Conservation (phyloP, 331 rosid genomes). For the Rhamnella rubrinervis region DNA sequence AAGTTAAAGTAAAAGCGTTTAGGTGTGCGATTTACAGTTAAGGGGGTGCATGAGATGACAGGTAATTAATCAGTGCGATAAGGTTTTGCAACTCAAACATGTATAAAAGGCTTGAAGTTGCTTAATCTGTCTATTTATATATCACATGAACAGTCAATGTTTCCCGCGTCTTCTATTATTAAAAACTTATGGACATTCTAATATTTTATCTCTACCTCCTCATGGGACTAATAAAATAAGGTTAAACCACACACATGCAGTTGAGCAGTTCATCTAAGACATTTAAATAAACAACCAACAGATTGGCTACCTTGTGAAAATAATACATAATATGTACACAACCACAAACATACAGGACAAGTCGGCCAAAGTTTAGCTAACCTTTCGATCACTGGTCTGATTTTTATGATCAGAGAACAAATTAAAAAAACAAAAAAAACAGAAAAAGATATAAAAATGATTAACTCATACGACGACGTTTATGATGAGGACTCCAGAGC, state of each 20-base stretch:
- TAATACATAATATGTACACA: constrained; percentile 9
- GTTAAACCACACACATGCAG: constrained; percentile 1
- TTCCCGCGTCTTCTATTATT: neutral
- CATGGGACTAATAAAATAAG: neutral
- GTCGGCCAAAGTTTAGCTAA: neutral
- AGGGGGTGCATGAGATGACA: neutral
- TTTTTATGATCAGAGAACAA: too few species aligned
- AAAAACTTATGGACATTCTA: neutral
- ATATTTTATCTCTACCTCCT: neutral
- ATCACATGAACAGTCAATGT: constrained; percentile 14
- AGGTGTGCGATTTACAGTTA: constrained; percentile 11
- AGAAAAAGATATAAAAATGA: too few species aligned
- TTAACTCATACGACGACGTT: neutral
- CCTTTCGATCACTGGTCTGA: neutral
- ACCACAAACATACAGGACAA: neutral
- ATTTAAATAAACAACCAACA: constrained; percentile 2
- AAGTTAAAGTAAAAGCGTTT: neutral
- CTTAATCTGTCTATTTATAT: neutral
- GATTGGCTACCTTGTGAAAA: neutral
- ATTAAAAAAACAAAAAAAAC: neutral
- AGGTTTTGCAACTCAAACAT: constrained; percentile 15
- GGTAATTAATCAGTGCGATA: neutral
- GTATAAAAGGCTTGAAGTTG: neutral
- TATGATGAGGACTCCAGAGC: constrained; percentile 34
- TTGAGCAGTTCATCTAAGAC: constrained; percentile 22